Evolutionary conservation across 371 early-diverging fungal species (phyloP), one percentile per base, ranked within the genome.

Genomic region (Mortierella sp.): DNA sequence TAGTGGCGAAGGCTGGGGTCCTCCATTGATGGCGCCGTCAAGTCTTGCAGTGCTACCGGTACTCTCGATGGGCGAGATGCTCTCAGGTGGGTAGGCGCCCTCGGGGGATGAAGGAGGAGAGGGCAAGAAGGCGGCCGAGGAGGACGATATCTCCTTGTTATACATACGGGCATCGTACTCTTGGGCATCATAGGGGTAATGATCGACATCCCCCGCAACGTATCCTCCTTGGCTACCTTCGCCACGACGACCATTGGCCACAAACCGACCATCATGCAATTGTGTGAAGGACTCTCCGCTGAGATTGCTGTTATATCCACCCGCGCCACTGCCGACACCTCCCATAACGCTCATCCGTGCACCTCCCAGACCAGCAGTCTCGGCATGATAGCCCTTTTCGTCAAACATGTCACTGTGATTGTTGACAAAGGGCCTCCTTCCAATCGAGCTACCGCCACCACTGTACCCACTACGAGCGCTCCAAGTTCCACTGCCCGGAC

Each of bases 331-430:
- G 43, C 74, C 70, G 31, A 53, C 24, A 43, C 71, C 69, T 44
- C 51, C 59, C 31, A 40, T 64, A 24, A 53, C 31, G 19, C 37
- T 61, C 37, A 73, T 44, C 10, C 74, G 71, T 64, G 71, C 64
- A 48, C 78, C 78, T 54, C 74, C 78, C 5, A 82, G 34, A 48
- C 75, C 77, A 26, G 82, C 78, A 6, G 73, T 57, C 9, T 74
- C 71, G 43, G 74, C 75, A 64, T 77, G 74, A 26, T 70, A 71
- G 6, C 72, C 71, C 73, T 73, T 81, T 10, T 77, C 78, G 40
- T 82, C 78, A 67, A 54, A 82, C 2, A 74, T 46, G 8, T 72
- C 75, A 8, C 67, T 73, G 43, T 76, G 64, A 3, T 71, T 71
- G 14, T 21, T 46, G 19, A 9, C 19, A 14, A 19, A 40, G 0